Evolutionary conservation across 2,329 filamentous ascomycete genomes (phyloP).

Genomic region (Exophiala xenobiotica): DNA sequence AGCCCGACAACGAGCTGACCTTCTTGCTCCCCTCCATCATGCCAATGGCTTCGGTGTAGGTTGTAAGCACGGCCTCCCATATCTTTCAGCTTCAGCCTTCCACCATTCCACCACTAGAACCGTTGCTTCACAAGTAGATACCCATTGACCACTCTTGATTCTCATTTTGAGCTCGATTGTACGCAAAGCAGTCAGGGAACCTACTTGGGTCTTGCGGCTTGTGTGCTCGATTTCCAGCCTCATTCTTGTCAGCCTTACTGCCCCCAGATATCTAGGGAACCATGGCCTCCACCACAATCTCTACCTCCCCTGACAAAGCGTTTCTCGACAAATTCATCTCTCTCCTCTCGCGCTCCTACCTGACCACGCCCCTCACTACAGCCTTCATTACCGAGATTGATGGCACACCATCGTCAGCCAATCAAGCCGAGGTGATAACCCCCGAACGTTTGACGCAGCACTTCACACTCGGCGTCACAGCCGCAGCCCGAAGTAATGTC

Average conservation of each 20-base stretch:
- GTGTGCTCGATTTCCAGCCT: not conserved
- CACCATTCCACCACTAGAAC: not conserved
- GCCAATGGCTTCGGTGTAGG: not conserved
- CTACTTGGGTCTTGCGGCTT: not conserved
- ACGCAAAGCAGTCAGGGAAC: too few relatives aligned
- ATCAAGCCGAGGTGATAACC: constrained; percentile 22
- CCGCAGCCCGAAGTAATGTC: constrained; percentile 27
- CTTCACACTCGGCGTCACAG: constrained; percentile 30
- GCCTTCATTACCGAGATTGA: constrained; percentile 32
- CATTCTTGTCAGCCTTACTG: not conserved
- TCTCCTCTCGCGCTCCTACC: constrained; percentile 26
- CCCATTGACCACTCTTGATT: too few relatives aligned
- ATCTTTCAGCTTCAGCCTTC: not conserved
- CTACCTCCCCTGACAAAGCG: constrained; percentile 18
- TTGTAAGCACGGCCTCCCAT: constrained; percentile 9
- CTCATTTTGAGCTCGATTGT: too few relatives aligned
- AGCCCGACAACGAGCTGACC: not conserved
- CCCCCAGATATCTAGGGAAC: not conserved
- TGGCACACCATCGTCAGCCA: constrained; percentile 9
- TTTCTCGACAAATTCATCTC: constrained; percentile 29
- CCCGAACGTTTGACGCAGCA: constrained; percentile 27
- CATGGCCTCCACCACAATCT: constrained; percentile 17
- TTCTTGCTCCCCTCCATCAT: not conserved
- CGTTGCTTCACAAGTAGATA: too few relatives aligned
- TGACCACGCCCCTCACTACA: constrained; percentile 28